Conservation (phyloP, 176 grass and related monocot genomes). For the Hordeum marinum region DNA sequence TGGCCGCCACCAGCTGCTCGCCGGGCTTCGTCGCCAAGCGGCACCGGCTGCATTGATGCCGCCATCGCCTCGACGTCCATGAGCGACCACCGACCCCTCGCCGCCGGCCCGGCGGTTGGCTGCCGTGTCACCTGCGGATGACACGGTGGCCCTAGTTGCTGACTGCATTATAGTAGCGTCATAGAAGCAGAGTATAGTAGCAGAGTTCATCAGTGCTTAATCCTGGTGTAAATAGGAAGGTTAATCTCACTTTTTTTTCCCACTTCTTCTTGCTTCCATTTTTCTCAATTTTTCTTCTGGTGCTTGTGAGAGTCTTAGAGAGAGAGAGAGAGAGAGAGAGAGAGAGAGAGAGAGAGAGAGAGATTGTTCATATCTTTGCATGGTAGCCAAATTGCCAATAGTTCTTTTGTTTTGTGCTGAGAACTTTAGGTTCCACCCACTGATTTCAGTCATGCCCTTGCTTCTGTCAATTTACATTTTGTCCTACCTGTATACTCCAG, state of each 20-base stretch:
- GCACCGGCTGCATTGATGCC: constrained; percentile 47
- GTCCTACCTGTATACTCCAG: background rate
- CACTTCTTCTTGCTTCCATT: background rate
- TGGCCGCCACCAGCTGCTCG: constrained; percentile 20
- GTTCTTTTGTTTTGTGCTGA: constrained; percentile 4
- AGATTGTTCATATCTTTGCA: constrained; percentile 32
- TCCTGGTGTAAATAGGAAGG: constrained; percentile 30
- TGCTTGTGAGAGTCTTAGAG: background rate
- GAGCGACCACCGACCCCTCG: background rate
- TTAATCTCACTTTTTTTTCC: background rate
- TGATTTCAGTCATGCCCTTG: constrained; percentile 8
- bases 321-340: too few relatives aligned
- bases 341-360: too few relatives aligned
- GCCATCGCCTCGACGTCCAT: background rate
- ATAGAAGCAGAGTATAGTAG: constrained; percentile 38
- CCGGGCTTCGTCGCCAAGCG: constrained; percentile 35
- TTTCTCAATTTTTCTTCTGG: background rate
- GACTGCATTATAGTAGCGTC: constrained; percentile 30
- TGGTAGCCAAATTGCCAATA: background rate
- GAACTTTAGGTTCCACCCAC: background rate
- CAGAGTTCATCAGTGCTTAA: constrained; percentile 1
- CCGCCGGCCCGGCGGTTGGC: background rate
- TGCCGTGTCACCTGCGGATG: background rate
- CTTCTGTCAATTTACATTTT: background rate
- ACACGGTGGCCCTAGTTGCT: constrained; percentile 17